Conservation (phyloP, 108 stramenopile species). For the Poteriospumella lacustris region DNA sequence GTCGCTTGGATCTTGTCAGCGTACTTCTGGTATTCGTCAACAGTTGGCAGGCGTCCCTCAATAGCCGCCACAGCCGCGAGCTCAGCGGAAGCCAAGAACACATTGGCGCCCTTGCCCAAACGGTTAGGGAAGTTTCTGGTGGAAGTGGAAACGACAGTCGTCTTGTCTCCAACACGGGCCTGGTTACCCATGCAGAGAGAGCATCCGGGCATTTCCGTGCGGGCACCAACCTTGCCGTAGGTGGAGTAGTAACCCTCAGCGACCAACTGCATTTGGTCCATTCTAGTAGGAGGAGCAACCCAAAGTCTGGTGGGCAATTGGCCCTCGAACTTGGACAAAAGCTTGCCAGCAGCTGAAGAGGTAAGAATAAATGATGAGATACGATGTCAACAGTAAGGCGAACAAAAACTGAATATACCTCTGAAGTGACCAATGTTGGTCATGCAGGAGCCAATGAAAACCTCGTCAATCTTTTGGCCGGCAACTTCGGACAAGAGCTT, state of each 20-base stretch:
- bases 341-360: conserved; percentile 77
- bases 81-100: conserved; percentile 83
- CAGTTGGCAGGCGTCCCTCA: conserved; percentile 74
- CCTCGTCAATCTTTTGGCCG: conserved; percentile 83
- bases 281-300: conserved; percentile 89
- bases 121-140: conserved; percentile 95
- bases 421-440: conserved; percentile 96
- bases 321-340: conserved; percentile 63
- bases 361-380: neutral
- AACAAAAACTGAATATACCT: neutral
- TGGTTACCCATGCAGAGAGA: conserved; percentile 94
- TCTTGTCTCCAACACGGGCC: conserved; percentile 82
- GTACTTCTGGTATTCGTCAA: conserved; percentile 77
- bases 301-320: conserved; percentile 78
- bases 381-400: neutral
- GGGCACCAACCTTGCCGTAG: conserved; percentile 80
- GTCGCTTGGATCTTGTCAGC: conserved; percentile 69
- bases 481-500: conserved; percentile 72
- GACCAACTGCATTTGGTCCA: conserved; percentile 91
- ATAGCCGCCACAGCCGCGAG: conserved; percentile 79
- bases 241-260: conserved; percentile 91
- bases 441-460: conserved; percentile 93
- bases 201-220: conserved; percentile 94
- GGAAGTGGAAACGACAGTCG: conserved; percentile 82
- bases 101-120: conserved; percentile 87